Conservation (phyloP, 192 early-diverging fungal species). For the Rhizophlyctis rosea region DNA sequence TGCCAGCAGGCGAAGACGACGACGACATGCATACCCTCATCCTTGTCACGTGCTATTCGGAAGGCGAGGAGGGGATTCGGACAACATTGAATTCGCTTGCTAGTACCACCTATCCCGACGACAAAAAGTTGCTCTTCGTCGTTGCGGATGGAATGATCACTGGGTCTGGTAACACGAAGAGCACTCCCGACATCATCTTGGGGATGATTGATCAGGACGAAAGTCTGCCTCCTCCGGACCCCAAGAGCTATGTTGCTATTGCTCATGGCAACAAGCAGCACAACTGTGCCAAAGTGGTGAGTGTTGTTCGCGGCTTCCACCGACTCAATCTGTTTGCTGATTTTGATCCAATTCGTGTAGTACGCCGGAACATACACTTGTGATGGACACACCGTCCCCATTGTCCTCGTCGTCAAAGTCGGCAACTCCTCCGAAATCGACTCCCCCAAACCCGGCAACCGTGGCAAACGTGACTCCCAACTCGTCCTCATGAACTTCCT, state of each 20-base stretch:
- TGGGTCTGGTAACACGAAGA: slow-evolving; percentile 87
- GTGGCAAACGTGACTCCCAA: slow-evolving; percentile 97
- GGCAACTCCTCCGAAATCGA: slow-evolving; percentile 33
- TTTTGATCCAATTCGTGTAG: slow-evolving; percentile 15
- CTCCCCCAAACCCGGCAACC: slow-evolving; percentile 42
- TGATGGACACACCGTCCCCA: slow-evolving; percentile 37
- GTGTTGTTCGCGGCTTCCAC: slow-evolving; percentile 64
- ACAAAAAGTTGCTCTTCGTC: slow-evolving; percentile 83
- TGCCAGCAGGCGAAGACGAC: neutral
- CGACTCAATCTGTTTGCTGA: slow-evolving; percentile 73
- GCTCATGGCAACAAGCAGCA: slow-evolving; percentile 84
- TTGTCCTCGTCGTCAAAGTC: slow-evolving; percentile 46
- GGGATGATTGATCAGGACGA: slow-evolving; percentile 60
- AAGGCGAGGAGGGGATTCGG: slow-evolving; percentile 81
- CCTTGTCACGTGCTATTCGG: slow-evolving; percentile 90
- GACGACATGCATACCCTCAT: slow-evolving; percentile 51
- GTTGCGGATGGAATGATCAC: slow-evolving; percentile 85
- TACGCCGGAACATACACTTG: slow-evolving; percentile 34
- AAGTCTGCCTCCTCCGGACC: slow-evolving; percentile 23
- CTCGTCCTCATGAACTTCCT: slow-evolving; percentile 93
- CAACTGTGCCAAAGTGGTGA: slow-evolving; percentile 81
- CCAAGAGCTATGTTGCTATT: slow-evolving; percentile 68
- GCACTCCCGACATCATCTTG: slow-evolving; percentile 86
- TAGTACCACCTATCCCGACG: slow-evolving; percentile 73
- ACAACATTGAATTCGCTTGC: slow-evolving; percentile 84